Evolutionary conservation across 352 stramenopile species (phyloP).

Genomic region (Globisporangium acanthophoron): DNA sequence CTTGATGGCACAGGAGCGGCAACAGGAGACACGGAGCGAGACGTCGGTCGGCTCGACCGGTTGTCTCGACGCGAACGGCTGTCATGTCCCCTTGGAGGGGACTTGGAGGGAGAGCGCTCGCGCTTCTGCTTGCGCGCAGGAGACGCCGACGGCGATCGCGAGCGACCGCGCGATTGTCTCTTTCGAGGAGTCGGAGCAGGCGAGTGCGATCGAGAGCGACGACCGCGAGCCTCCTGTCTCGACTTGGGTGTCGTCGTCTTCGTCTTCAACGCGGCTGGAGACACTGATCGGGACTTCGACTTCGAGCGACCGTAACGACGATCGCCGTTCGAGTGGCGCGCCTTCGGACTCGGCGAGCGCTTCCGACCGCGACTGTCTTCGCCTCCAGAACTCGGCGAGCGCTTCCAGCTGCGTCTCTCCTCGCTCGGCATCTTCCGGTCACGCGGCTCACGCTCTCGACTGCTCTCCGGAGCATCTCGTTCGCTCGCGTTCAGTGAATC

Average conservation of each 20-base stretch:
- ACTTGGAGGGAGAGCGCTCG: neutral
- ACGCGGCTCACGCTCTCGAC: neutral
- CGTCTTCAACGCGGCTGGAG: conserved; percentile 4
- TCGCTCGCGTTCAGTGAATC: neutral
- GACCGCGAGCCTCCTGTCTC: conserved; percentile 14
- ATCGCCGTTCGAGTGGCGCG: conserved; percentile 19
- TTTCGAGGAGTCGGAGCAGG: conserved; percentile 19
- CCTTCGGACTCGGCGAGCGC: conserved; percentile 20
- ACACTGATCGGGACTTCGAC: conserved; percentile 26
- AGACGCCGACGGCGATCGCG: conserved; percentile 5
- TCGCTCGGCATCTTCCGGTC: neutral
- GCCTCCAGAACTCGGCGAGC: neutral
- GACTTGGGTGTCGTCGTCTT: conserved; percentile 2
- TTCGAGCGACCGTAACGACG: conserved; percentile 7
- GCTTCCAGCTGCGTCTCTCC: neutral
- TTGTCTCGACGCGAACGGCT: neutral
- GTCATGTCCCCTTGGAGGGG: conserved; percentile 1
- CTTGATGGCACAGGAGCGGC: neutral
- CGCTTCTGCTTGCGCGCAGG: neutral
- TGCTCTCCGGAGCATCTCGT: neutral
- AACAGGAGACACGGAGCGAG: neutral
- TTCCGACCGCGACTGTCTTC: conserved; percentile 12
- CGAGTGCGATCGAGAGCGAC: conserved; percentile 26
- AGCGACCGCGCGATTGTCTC: conserved; percentile 2
- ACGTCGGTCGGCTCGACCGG: no score